Percentiles rank a stretch among this genome's conserved stretches.
These are phyloP conservation scores for Yamadazyma paraphyllophila DNA, from an alignment of 805 yeast genomes.

Conservation along the genomic window DNA sequence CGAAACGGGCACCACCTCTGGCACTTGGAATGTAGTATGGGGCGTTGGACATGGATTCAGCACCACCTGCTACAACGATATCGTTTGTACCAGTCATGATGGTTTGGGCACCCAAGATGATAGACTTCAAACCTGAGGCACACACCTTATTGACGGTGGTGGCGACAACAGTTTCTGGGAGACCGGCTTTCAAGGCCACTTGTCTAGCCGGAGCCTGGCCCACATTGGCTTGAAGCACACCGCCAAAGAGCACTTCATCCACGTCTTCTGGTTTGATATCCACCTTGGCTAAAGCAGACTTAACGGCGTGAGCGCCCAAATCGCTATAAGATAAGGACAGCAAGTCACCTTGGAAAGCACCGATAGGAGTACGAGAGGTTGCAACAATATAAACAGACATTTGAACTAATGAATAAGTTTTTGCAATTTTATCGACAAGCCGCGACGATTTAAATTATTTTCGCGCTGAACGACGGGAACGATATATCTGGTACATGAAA, in stretches of 20 bases:
- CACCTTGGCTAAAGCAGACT: slow-evolving; percentile 78
- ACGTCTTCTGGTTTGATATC: slow-evolving; percentile 72
- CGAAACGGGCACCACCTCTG: slow-evolving; percentile 87
- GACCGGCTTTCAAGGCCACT: slow-evolving; percentile 88
- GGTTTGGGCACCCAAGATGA: slow-evolving; percentile 86
- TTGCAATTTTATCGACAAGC: background rate
- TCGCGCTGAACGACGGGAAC: slow-evolving; percentile 6
- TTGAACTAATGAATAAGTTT: background rate
- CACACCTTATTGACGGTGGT: slow-evolving; percentile 95
- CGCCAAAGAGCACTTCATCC: slow-evolving; percentile 90
- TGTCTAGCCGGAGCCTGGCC: slow-evolving; percentile 99
- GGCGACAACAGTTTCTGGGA: slow-evolving; percentile 76
- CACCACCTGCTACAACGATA: slow-evolving; percentile 94
- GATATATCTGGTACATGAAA: background rate
- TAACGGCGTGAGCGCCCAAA: slow-evolving; percentile 90
- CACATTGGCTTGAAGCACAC: slow-evolving; percentile 86
- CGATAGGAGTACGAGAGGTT: slow-evolving; percentile 92
- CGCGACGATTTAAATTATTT: background rate
- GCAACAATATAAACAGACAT: slow-evolving; percentile 79
- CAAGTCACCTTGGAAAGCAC: slow-evolving; percentile 85
- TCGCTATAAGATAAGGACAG: slow-evolving; percentile 76
- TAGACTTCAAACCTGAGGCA: slow-evolving; percentile 92
- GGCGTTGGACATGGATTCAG: slow-evolving; percentile 94
- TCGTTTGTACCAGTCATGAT: slow-evolving; percentile 88
- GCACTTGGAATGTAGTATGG: slow-evolving; percentile 77